Evolutionary conservation across 176 grass and related monocot species (phyloP), one percentile per base, ranked within the genome.

Genomic region (Pontederia crassipes): DNA sequence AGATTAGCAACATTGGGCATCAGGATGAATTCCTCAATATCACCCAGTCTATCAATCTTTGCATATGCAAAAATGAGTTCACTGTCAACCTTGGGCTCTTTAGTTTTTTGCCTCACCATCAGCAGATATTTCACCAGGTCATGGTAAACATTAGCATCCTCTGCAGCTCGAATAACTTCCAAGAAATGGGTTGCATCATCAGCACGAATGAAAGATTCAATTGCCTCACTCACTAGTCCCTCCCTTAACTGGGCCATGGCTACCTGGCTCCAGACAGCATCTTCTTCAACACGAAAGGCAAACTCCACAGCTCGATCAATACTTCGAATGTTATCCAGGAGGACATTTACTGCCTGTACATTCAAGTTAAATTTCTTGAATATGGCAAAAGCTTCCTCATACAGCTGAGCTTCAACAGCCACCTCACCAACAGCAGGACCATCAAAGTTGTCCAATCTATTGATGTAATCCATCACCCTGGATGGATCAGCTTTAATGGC

Each of bases 1-100:
- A 95, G 85, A 78, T 89, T 83, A 49, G 89, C 89, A 81, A 95
- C 89, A 85, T 89, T 95, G 74, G 85, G 85, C 89, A 89, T 89
- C 58, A 89, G 85, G 62, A 95, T 95, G 57, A 95, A 86, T 54
- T 95, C 85, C 65, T 95, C 89, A 62, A 95, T 95, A 45, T 95
- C 89, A 69, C 85, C 79, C 12, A 89, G 76, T 3, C 74, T 74
- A 72, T 89, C 82, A 50, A 78, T 89, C 79, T 95, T 95, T 28
- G 89, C 89, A 70, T 95, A 95, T 51, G 89, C 89, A 75, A 85
- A 95, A 80, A 89, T 95, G 69, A 89, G 79, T 72, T 89, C 89
- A 46, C 85, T 80, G 59, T 89, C 82, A 0, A 89, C 89, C 69
- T 85, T 89, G 27, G 89, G 69, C 10, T 95, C 82, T 46, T 83